Evolutionary conservation across 164 flowering plant species (phyloP).

Genomic region (Euptelea pleiosperma): DNA sequence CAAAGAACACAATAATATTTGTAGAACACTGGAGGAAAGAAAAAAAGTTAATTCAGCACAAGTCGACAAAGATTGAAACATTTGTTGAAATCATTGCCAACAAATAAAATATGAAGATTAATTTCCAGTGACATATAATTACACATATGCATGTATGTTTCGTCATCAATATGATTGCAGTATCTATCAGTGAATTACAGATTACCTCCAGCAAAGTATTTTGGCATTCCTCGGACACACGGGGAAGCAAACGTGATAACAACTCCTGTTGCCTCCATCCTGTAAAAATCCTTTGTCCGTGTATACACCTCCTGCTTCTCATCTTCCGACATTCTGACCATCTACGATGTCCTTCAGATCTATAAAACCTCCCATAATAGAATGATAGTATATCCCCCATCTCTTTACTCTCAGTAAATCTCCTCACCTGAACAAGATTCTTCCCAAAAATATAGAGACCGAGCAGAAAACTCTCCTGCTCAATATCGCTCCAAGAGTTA

Average conservation of each 20-base stretch:
- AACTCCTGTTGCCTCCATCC: conserved; percentile 83
- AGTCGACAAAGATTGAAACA: too few relatives aligned
- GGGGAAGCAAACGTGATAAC: conserved; percentile 56
- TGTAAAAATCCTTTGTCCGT: conserved; percentile 63
- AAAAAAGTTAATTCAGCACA: too few relatives aligned
- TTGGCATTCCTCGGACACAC: conserved; percentile 43
- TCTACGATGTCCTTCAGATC: conserved; percentile 45
- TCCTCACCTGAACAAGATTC: conserved; percentile 57
- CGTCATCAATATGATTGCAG: neutral
- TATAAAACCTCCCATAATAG: conserved; percentile 81
- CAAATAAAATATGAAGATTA: too few relatives aligned
- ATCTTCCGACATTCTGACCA: conserved; percentile 68
- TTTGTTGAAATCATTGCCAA: too few relatives aligned
- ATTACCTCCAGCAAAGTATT: conserved; percentile 60
- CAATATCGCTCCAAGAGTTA: conserved; percentile 58
- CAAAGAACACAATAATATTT: too few relatives aligned
- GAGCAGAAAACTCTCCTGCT: conserved; percentile 62
- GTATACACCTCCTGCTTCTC: conserved; percentile 50
- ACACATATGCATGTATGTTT: too few relatives aligned
- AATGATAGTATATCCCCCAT: conserved; percentile 63
- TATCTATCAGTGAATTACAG: neutral
- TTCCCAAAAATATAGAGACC: conserved; percentile 89
- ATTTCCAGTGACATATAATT: too few relatives aligned
- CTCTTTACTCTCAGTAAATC: conserved; percentile 53
- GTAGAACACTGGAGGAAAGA: too few relatives aligned